Conservation (phyloP, 2,329 filamentous ascomycete species). For the Purpureocillium lavendulum region DNA sequence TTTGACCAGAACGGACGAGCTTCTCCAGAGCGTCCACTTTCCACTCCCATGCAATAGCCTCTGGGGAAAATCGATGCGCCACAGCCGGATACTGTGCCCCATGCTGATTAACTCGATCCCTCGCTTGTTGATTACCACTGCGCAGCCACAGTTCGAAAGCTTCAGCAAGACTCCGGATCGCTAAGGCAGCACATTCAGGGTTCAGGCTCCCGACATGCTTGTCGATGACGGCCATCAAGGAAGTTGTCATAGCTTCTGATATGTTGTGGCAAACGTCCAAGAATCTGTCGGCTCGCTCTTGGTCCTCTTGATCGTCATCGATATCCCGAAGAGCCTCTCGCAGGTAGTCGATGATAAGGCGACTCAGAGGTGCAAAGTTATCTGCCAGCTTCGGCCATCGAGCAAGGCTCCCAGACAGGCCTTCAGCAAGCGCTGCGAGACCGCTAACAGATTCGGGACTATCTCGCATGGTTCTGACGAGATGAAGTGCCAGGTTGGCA, state of each 20-base stretch:
- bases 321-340: slow-evolving; percentile 18
- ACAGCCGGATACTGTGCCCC: slow-evolving; percentile 25
- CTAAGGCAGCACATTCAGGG: slow-evolving; percentile 30
- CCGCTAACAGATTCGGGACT: slow-evolving; percentile 27
- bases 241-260: slow-evolving; percentile 32
- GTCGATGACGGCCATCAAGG: slow-evolving; percentile 40
- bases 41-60: slow-evolving; percentile 56
- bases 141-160: slow-evolving; percentile 34
- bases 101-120: slow-evolving; percentile 16
- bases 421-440: slow-evolving; percentile 33
- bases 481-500: slow-evolving; percentile 6
- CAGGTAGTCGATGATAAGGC: slow-evolving; percentile 23
- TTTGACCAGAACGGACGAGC: slow-evolving; percentile 74
- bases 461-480: too few relatives aligned
- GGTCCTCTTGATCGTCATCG: slow-evolving; percentile 10
- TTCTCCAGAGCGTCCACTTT: slow-evolving; percentile 60
- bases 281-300: slow-evolving; percentile 18
- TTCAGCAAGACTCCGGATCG: slow-evolving; percentile 32
- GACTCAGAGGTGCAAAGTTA: slow-evolving; percentile 28
- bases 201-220: slow-evolving; percentile 46
- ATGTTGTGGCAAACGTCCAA: slow-evolving; percentile 32
- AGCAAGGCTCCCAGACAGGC: slow-evolving; percentile 30
- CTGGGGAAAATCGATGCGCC: too few relatives aligned
- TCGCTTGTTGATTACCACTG: slow-evolving; percentile 26
- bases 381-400: slow-evolving; percentile 39